A percentile compares a stretch with the other conserved stretches of the same genome.
These are phyloP conservation scores for Yamadazyma taylorii DNA, from an alignment of 1,139 yeast species.

Conservation along the genomic window DNA sequence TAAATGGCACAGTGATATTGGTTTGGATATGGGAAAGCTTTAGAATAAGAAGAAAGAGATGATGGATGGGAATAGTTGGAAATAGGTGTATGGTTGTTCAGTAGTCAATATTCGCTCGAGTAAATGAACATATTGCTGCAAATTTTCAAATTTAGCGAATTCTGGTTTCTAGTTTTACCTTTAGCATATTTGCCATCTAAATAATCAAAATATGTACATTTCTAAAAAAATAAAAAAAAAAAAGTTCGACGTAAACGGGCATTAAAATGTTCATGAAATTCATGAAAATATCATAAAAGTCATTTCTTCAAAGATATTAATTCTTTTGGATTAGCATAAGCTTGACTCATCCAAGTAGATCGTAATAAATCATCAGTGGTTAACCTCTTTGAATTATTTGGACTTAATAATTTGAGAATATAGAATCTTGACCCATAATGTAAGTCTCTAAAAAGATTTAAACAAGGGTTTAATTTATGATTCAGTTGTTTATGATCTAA, in stretches of 20 bases:
- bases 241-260: background rate
- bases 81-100: too few relatives aligned
- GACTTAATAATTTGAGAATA: slow-evolving; percentile 37
- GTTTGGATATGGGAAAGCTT: too few relatives aligned
- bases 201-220: too few relatives aligned
- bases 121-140: too few relatives aligned
- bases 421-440: slow-evolving; percentile 40
- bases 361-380: slow-evolving; percentile 27
- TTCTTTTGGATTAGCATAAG: slow-evolving; percentile 44
- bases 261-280: background rate
- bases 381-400: slow-evolving; percentile 25
- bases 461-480: slow-evolving; percentile 29
- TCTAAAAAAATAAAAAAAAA: background rate
- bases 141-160: too few relatives aligned
- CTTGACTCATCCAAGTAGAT: slow-evolving; percentile 43
- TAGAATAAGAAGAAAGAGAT: too few relatives aligned
- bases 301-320: slow-evolving; percentile 14
- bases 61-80: too few relatives aligned
- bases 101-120: too few relatives aligned
- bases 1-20: too few relatives aligned
- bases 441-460: slow-evolving; percentile 34
- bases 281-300: too few relatives aligned
- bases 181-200: too few relatives aligned
- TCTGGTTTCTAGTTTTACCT: too few relatives aligned
- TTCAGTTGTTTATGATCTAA: slow-evolving; percentile 23